These are phyloP conservation scores for Nakazawaea holstii DNA, from an alignment of 805 yeast genomes.

Conservation along the genomic window DNA sequence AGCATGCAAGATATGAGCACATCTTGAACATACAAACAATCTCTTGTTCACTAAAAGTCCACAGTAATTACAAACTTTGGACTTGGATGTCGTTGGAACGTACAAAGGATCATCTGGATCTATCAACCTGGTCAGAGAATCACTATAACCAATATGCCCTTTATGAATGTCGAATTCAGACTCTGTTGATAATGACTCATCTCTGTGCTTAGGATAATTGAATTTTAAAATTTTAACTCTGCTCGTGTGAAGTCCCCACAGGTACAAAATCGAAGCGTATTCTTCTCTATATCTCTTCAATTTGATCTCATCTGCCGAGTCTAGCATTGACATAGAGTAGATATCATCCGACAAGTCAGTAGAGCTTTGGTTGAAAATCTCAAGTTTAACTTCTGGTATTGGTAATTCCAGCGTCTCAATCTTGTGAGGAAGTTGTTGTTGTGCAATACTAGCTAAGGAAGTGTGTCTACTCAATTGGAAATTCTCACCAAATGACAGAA, in stretches of 20 bases:
- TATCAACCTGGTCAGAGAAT: constrained; percentile 11
- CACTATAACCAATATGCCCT: constrained; percentile 26
- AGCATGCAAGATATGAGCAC: constrained; percentile 78
- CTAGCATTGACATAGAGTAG: constrained; percentile 34
- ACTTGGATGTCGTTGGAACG: neutral
- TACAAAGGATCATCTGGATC: constrained; percentile 5
- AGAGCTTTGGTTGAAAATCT: constrained; percentile 38
- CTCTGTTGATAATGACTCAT: constrained; percentile 13
- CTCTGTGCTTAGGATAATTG: constrained; percentile 33
- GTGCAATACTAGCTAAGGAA: constrained; percentile 13
- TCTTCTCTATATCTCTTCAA: constrained; percentile 47
- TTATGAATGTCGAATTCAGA: constrained; percentile 29
- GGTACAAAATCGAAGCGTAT: constrained; percentile 70
- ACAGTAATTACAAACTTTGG: constrained; percentile 61
- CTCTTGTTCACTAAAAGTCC: constrained; percentile 52
- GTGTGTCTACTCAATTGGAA: constrained; percentile 5
- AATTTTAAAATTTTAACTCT: constrained; percentile 74
- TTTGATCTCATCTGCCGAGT: constrained; percentile 29
- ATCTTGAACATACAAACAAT: constrained; percentile 61
- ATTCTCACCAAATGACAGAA: neutral
- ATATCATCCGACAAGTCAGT: constrained; percentile 40
- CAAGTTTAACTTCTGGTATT: constrained; percentile 33
- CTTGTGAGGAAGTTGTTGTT: neutral
- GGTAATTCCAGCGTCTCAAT: neutral
- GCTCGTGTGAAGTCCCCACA: constrained; percentile 82